Base-by-base conservation (phyloP, 139 green algal genomes). In the Chlorella sp. region DNA sequence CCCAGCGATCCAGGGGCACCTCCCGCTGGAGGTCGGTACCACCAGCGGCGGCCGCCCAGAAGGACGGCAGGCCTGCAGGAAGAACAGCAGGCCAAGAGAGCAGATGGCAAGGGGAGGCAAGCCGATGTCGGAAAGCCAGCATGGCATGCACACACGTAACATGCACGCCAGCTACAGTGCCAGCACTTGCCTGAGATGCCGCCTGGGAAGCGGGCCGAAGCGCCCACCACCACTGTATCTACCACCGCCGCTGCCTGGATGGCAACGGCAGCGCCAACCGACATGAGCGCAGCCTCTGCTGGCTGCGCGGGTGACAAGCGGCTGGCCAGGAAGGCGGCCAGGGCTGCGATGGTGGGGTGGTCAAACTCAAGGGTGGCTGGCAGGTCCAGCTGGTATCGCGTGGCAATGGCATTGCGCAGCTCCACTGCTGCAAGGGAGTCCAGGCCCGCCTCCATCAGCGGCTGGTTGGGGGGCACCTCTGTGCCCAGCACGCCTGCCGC, bases 401-500 rank as follows among this genome's bases (percentile, higher is more conserved):
- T 78, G 28, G 95, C 89, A 13, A 98, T 87, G 1, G 56, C 71
- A 78, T 94, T 95, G 28, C 91, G 87, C 62, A 98, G 85, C 91
- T 98, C 95, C 17, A 97, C 88, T 2, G 93, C 92, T 0, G 36
- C 69, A 44, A 98, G 87, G 4, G 90, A 95, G 85, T 98, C 89
- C 17, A 93, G 28, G 1, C 89, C 90, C 16, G 80, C 80, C 23
- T 74, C 83, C 81, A 93, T 91, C 23, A 93, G 78, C 15, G 86
- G 75, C 30, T 94, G 81, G 34, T 57, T 21, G 7, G 56, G 12
- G 12, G 57, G 1, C 76, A 82, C 76, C 13, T 39, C 57, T 23
- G 38, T 21, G 21, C 57, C 60, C 21, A 72, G 36, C 60, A 73
- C 21, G 34, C 25, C 26, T 4, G 32, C 28, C 25, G 55, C 60